Evolutionary conservation across 805 yeast species (phyloP).

Genomic region (Ogataea kodamae): DNA sequence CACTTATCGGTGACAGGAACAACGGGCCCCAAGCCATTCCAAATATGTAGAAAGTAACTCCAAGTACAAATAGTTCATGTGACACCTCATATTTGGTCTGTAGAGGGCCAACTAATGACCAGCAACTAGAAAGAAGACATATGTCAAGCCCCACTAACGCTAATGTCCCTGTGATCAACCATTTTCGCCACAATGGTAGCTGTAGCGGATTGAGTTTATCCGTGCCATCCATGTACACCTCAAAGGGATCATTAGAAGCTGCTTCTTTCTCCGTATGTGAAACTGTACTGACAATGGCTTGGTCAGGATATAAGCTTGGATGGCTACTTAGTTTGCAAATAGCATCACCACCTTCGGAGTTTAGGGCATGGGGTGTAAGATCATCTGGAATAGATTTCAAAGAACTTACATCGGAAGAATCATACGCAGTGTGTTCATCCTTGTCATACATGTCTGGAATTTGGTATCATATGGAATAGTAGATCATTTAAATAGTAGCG

Average conservation of each 20-base stretch:
- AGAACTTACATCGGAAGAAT: slow-evolving; percentile 6
- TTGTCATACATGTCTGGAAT: slow-evolving; percentile 1
- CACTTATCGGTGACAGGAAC: slow-evolving; percentile 58
- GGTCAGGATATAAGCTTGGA: slow-evolving; percentile 24
- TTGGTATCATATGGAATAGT: neutral
- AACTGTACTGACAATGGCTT: slow-evolving; percentile 9
- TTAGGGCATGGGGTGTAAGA: neutral
- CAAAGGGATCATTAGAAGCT: slow-evolving; percentile 11
- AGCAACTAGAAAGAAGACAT: slow-evolving; percentile 67
- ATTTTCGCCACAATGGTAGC: slow-evolving; percentile 48
- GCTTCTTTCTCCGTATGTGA: slow-evolving; percentile 2
- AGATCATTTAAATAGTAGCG: slow-evolving; percentile 1
- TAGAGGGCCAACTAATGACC: slow-evolving; percentile 57
- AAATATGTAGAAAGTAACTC: slow-evolving; percentile 54
- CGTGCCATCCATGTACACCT: slow-evolving; percentile 18
- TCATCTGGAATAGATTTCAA: neutral
- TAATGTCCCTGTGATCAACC: slow-evolving; percentile 51
- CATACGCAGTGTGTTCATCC: neutral
- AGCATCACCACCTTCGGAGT: slow-evolving; percentile 2
- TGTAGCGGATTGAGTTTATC: slow-evolving; percentile 17
- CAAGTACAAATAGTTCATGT: slow-evolving; percentile 56
- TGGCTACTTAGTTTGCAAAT: slow-evolving; percentile 11
- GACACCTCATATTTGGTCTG: slow-evolving; percentile 48
- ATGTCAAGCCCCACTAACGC: slow-evolving; percentile 57
- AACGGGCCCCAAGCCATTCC: slow-evolving; percentile 66